phyloP scores from a whole-genome alignment of 352 stramenopile genomes.

The Phytophthora chlamydospora region DNA sequence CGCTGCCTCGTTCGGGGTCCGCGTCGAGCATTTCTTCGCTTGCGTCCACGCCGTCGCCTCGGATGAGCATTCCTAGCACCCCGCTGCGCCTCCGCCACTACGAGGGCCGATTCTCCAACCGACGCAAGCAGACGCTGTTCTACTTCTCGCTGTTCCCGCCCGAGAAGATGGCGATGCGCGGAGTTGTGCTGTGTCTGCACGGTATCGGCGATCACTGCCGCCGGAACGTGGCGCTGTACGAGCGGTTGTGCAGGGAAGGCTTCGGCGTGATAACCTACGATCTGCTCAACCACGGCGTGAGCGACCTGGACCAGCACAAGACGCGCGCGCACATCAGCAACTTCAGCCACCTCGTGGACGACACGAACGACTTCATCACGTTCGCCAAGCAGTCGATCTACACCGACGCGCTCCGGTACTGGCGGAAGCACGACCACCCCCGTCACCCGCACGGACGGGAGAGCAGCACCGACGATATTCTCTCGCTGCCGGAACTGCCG shows the following conservation, averaged over 20 bases:
- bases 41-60: conserved; percentile 16
- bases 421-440: conserved; percentile 23
- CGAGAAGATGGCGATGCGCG: conserved; percentile 37
- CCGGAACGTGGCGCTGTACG: conserved; percentile 48
- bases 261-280: conserved; percentile 61
- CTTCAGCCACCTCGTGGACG: conserved; percentile 54
- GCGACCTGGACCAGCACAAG: conserved; percentile 41
- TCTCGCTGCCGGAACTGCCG: conserved; percentile 27
- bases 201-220: conserved; percentile 54
- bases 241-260: conserved; percentile 47
- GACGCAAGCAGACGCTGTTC: conserved; percentile 44
- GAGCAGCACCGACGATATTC: conserved; percentile 1
- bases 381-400: conserved; percentile 46
- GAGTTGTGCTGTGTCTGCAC: conserved; percentile 52
- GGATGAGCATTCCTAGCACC: conserved; percentile 11
- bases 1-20: conserved; percentile 25
- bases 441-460: conserved; percentile 5
- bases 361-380: conserved; percentile 53
- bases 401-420: conserved; percentile 31
- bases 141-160: conserved; percentile 51
- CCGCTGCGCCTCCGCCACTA: conserved; percentile 41
- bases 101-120: conserved; percentile 49
- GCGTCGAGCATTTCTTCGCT: conserved; percentile 27
- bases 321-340: conserved; percentile 46
- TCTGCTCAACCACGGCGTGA: conserved; percentile 54